These are phyloP conservation scores for Balamuthia mandrillaris DNA, from an alignment of 208 protist genomes.

Conservation along the genomic window DNA sequence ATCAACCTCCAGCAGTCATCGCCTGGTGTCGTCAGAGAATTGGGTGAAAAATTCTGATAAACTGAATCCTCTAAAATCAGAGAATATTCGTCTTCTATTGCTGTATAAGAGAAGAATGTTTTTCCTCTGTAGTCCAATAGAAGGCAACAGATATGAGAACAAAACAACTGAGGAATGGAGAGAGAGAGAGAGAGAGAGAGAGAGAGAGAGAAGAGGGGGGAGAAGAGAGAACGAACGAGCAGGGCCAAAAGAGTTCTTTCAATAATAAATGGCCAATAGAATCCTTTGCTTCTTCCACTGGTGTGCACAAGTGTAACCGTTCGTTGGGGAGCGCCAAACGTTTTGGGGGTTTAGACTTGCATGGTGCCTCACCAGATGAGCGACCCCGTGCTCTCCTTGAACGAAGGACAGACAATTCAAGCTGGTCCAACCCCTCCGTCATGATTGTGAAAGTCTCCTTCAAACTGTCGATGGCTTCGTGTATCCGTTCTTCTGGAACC, in stretches of 20 bases:
- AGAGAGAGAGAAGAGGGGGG: background rate
- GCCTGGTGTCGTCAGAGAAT: no score
- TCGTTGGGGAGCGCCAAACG: background rate
- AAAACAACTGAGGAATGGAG: slow-evolving; percentile 2
- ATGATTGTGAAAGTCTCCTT: slow-evolving; percentile 11
- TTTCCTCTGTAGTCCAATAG: background rate
- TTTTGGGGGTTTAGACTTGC: no score
- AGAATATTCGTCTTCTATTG: slow-evolving; percentile 7
- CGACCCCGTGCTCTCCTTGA: no score
- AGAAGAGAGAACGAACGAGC: background rate
- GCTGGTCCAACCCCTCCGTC: slow-evolving; percentile 24
- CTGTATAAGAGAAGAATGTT: slow-evolving; percentile 22
- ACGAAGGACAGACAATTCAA: background rate
- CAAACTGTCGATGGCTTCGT: background rate
- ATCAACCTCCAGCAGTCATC: slow-evolving; percentile 13
- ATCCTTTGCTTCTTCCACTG: background rate
- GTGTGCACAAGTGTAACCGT: background rate
- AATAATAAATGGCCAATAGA: no score
- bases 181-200: background rate
- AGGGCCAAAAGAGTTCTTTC: no score
- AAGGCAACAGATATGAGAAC: background rate
- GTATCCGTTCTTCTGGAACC: slow-evolving; percentile 23
- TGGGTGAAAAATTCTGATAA: no score
- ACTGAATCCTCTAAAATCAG: slow-evolving; percentile 28
- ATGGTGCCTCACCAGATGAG: no score